These are phyloP conservation scores for Marsdenia floribunda DNA, from an alignment of 257 asterid species.

Conservation along the genomic window DNA sequence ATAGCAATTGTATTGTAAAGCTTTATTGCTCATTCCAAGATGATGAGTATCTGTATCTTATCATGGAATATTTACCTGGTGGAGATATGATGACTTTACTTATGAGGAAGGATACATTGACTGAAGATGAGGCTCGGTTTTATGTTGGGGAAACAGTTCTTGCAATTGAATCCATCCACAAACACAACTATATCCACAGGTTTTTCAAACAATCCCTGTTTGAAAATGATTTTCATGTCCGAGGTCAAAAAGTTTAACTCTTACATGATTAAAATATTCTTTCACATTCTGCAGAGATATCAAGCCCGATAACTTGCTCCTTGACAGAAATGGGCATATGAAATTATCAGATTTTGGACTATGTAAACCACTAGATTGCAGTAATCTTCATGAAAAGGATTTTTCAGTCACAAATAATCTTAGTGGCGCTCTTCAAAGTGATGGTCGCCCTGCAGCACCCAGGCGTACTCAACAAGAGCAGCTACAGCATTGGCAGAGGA, in stretches of 20 bases:
- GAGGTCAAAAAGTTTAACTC: not conserved
- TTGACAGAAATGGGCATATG: slow-evolving; percentile 93
- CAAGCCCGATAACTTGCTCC: slow-evolving; percentile 96
- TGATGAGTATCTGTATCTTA: slow-evolving; percentile 85
- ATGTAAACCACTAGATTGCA: slow-evolving; percentile 95
- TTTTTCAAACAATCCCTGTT: slow-evolving; percentile 21
- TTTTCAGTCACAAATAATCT: slow-evolving; percentile 60
- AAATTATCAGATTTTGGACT: slow-evolving; percentile 92
- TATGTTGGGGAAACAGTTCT: slow-evolving; percentile 94
- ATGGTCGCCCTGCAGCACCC: slow-evolving; percentile 85
- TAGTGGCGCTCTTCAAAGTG: slow-evolving; percentile 83
- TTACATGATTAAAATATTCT: not conserved
- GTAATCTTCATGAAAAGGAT: slow-evolving; percentile 88
- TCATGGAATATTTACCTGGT: slow-evolving; percentile 98
- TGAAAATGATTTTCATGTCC: slow-evolving; percentile 12
- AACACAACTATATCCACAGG: slow-evolving; percentile 94
- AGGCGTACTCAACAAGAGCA: slow-evolving; percentile 97
- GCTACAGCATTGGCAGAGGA: slow-evolving; percentile 88
- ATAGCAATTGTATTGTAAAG: slow-evolving; percentile 92
- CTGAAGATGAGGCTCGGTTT: slow-evolving; percentile 87
- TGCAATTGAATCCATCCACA: slow-evolving; percentile 94
- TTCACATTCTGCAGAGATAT: slow-evolving; percentile 65
- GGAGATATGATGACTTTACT: slow-evolving; percentile 99
- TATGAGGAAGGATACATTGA: slow-evolving; percentile 89
- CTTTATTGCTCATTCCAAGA: slow-evolving; percentile 98